Evolutionary conservation across 2,329 filamentous ascomycete species (phyloP).

Genomic region (Biscogniauxia mediterranea): DNA sequence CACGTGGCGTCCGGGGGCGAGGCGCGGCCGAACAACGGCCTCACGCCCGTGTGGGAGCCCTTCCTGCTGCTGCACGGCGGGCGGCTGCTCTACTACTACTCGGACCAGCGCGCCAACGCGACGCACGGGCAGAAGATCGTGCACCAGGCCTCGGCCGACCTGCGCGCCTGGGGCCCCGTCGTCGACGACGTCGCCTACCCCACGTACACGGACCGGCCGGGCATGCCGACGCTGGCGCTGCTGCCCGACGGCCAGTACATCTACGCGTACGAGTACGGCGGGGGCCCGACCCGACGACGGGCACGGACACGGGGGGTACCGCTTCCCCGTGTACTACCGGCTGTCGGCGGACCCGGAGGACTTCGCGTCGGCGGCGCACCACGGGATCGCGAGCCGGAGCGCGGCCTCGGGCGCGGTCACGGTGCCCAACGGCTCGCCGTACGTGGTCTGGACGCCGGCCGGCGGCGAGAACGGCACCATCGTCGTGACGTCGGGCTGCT

Average conservation of each 20-base stretch:
- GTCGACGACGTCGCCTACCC: conserved; percentile 62
- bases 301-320: conserved; percentile 14
- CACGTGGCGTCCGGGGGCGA: conserved; percentile 63
- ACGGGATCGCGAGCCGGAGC: conserved; percentile 18
- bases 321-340: conserved; percentile 34
- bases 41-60: conserved; percentile 72
- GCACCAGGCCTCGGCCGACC: conserved; percentile 60
- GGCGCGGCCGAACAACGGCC: conserved; percentile 60
- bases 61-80: conserved; percentile 60
- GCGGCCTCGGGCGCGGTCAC: conserved; percentile 22
- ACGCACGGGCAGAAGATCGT: conserved; percentile 66
- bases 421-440: conserved; percentile 32
- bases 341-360: conserved; percentile 30
- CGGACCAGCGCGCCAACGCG: conserved; percentile 63
- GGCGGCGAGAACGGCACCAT: conserved; percentile 34
- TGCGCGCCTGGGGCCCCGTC: conserved; percentile 56
- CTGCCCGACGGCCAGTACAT: conserved; percentile 62
- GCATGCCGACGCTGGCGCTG: conserved; percentile 48
- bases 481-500: conserved; percentile 32
- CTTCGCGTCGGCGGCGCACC: conserved; percentile 20
- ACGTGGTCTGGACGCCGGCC: conserved; percentile 34
- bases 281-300: conserved; percentile 21
- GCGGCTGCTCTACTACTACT: conserved; percentile 65
- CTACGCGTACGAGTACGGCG: conserved; percentile 42
- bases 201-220: conserved; percentile 31